Evolutionary conservation across 805 yeast genomes (phyloP).

Genomic region (Lipomyces yamanashiensis): DNA sequence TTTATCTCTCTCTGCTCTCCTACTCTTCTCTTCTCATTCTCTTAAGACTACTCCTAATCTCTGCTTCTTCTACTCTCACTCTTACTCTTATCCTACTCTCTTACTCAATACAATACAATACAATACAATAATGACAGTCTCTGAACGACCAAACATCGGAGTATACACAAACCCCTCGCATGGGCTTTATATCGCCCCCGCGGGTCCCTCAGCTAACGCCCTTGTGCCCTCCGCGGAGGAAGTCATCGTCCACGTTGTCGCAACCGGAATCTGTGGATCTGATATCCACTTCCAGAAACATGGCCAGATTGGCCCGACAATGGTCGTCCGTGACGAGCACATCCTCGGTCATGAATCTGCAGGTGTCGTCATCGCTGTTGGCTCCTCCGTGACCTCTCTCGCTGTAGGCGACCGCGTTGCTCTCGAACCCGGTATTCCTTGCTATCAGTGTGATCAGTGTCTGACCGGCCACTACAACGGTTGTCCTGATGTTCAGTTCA

Average conservation of each 20-base stretch:
- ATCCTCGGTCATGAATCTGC: conserved; percentile 65
- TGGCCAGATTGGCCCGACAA: conserved; percentile 60
- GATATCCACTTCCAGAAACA: conserved; percentile 72
- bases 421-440: conserved; percentile 58
- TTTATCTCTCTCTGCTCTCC: not conserved
- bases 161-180: conserved; percentile 35
- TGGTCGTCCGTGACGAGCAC: conserved; percentile 68
- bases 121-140: conserved; percentile 18
- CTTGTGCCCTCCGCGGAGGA: conserved; percentile 47
- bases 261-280: conserved; percentile 77
- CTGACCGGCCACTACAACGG: conserved; percentile 47
- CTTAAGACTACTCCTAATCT: not conserved
- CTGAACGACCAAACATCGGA: conserved; percentile 29
- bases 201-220: conserved; percentile 29
- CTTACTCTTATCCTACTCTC: no score
- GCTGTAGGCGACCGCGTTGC: conserved; percentile 55
- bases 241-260: conserved; percentile 61
- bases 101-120: no score
- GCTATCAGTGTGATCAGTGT: conserved; percentile 49
- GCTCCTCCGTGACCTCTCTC: conserved; percentile 53
- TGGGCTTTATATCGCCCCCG: conserved; percentile 29
- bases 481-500: conserved; percentile 46
- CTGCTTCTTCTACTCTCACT: not conserved
- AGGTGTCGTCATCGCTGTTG: conserved; percentile 54
- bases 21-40: not conserved